Conservation (phyloP, 192 early-diverging fungal species). For the Coemansia sp. region DNA sequence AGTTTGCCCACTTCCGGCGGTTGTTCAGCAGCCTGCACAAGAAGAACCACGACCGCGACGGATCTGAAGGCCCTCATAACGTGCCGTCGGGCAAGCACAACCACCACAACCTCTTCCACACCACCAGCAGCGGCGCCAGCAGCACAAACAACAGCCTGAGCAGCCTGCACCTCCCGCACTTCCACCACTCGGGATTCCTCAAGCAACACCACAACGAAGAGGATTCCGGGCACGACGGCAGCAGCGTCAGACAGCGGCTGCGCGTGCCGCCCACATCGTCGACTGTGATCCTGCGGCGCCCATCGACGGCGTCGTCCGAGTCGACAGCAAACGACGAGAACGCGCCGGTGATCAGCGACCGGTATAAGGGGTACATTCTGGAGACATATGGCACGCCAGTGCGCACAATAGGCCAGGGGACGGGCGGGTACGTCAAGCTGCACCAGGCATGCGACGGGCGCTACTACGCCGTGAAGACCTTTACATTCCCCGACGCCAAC, state of each 20-base stretch:
- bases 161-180: slow-evolving; percentile 14
- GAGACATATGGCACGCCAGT: slow-evolving; percentile 49
- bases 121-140: neutral
- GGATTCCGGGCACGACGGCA: slow-evolving; percentile 21
- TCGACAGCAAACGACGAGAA: slow-evolving; percentile 51
- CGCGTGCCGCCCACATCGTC: slow-evolving; percentile 43
- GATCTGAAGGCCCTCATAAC: slow-evolving; percentile 22
- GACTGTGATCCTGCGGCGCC: slow-evolving; percentile 49
- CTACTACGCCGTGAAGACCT: slow-evolving; percentile 55
- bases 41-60: slow-evolving; percentile 34
- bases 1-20: slow-evolving; percentile 55
- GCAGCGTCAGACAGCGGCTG: slow-evolving; percentile 30
- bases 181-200: neutral
- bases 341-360: slow-evolving; percentile 52
- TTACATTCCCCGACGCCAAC: slow-evolving; percentile 39
- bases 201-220: neutral
- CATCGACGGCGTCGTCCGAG: slow-evolving; percentile 45
- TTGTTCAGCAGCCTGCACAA: slow-evolving; percentile 51
- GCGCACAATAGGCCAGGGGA: slow-evolving; percentile 54
- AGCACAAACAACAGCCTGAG: neutral
- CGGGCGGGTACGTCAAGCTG: slow-evolving; percentile 54
- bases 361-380: slow-evolving; percentile 48
- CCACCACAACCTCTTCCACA: slow-evolving; percentile 8
- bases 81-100: neutral
- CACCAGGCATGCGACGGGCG: slow-evolving; percentile 53